A percentile compares a stretch with the other conserved stretches of the same genome.
These are phyloP conservation scores for Candida pseudoviswanathii DNA, from an alignment of 1,139 yeast species.

Conservation along the genomic window DNA sequence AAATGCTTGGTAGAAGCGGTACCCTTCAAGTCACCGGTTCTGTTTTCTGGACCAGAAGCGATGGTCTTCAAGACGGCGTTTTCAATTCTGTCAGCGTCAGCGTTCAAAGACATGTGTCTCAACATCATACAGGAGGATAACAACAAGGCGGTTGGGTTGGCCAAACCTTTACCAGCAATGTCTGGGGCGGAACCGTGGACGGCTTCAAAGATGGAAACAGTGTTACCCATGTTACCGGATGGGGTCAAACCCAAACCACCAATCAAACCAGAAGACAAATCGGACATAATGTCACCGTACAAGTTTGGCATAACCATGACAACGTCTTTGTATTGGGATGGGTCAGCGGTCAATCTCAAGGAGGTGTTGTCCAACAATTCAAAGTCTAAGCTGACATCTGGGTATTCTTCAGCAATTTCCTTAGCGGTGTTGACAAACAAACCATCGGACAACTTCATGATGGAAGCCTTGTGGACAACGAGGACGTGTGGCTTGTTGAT, in stretches of 20 bases:
- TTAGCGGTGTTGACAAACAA: slow-evolving; percentile 90
- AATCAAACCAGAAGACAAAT: slow-evolving; percentile 93
- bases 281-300: slow-evolving; percentile 98
- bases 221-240: slow-evolving; percentile 98
- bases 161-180: slow-evolving; percentile 96
- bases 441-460: slow-evolving; percentile 98
- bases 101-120: slow-evolving; percentile 91
- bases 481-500: slow-evolving; percentile 86
- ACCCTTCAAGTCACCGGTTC: slow-evolving; percentile 97
- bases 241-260: slow-evolving; percentile 99
- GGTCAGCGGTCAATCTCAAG: slow-evolving; percentile 85
- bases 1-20: slow-evolving; percentile 84
- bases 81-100: slow-evolving; percentile 82
- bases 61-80: slow-evolving; percentile 87
- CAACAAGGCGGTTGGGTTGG: slow-evolving; percentile 97
- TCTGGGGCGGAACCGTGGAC: slow-evolving; percentile 99
- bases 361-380: slow-evolving; percentile 97
- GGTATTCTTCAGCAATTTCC: slow-evolving; percentile 88
- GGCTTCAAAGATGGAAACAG: slow-evolving; percentile 96
- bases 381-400: slow-evolving; percentile 77
- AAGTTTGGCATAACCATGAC: slow-evolving; percentile 99
- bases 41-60: slow-evolving; percentile 89
- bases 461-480: slow-evolving; percentile 97
- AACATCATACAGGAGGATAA: slow-evolving; percentile 98
- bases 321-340: slow-evolving; percentile 71